Percentiles rank a stretch among this genome's conserved stretches.
Evolutionary conservation across 768 basidiomycete species (phyloP).

Genomic region (Leccinum incarnatum): DNA sequence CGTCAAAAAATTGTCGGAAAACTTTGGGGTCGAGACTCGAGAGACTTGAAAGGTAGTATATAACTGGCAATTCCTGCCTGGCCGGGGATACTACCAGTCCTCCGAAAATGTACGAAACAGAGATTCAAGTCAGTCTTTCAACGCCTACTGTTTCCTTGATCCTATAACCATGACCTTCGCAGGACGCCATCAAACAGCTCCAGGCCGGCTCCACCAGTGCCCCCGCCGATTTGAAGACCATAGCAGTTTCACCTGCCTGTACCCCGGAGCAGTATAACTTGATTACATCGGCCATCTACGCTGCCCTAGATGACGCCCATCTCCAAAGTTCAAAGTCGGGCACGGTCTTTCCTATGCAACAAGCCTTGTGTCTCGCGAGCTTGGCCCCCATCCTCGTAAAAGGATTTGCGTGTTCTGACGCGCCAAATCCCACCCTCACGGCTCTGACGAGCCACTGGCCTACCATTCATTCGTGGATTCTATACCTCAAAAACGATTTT

Average conservation of each 20-base stretch:
- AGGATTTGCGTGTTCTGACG: conserved; percentile 1
- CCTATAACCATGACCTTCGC: neutral
- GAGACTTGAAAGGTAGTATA: neutral
- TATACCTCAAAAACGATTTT: conserved; percentile 24
- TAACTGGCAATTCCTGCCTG: neutral
- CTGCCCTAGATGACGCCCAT: conserved; percentile 15
- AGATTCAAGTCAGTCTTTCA: conserved; percentile 15
- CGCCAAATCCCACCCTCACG: neutral
- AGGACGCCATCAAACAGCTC: conserved; percentile 23
- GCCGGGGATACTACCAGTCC: neutral
- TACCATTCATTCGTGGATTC: conserved; percentile 22
- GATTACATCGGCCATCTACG: conserved; percentile 22
- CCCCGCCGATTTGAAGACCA: conserved; percentile 11
- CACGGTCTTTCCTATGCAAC: conserved; percentile 16
- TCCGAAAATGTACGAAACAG: conserved; percentile 16
- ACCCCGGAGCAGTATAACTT: conserved; percentile 15
- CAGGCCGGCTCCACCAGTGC: conserved; percentile 22
- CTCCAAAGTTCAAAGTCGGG: conserved; percentile 16
- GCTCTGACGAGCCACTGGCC: conserved; percentile 18
- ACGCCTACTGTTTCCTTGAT: neutral
- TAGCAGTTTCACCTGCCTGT: conserved; percentile 22
- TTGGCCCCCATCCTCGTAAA: conserved; percentile 15
- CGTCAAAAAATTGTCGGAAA: neutral
- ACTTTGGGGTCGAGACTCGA: no score
- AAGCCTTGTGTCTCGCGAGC: conserved; percentile 19